A percentile compares a stretch with the other conserved stretches of the same genome.
These are phyloP conservation scores for Tricholoma saponaceum DNA, from an alignment of 768 basidiomycete genomes.

Conservation along the genomic window DNA sequence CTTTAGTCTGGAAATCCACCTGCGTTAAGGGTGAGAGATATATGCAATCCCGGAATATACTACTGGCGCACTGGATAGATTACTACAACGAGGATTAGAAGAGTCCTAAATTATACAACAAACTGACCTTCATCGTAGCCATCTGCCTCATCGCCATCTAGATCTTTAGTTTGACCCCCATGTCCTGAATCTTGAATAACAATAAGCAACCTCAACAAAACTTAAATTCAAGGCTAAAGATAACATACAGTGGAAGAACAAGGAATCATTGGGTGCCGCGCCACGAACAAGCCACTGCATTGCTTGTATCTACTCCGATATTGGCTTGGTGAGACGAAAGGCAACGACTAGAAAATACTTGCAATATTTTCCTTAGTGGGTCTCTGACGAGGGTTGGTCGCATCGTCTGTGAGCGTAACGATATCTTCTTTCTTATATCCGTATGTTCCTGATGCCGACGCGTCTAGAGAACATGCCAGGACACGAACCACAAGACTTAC, in stretches of 20 bases:
- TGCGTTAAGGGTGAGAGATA: constrained; percentile 11
- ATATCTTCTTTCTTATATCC: constrained; percentile 78
- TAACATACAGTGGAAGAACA: constrained; percentile 83
- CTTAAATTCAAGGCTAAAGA: neutral
- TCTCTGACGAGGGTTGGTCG: constrained; percentile 49
- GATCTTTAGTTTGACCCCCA: constrained; percentile 85
- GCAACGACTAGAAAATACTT: constrained; percentile 15
- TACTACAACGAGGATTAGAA: constrained; percentile 34
- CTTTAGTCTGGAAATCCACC: constrained; percentile 50
- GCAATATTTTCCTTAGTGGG: constrained; percentile 86
- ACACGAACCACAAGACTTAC: constrained; percentile 35
- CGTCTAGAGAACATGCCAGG: neutral
- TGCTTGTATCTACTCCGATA: constrained; percentile 50
- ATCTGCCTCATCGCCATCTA: constrained; percentile 80
- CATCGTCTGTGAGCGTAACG: constrained; percentile 80
- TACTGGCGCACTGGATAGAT: constrained; percentile 79
- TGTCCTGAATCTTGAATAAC: constrained; percentile 75
- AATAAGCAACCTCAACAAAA: neutral
- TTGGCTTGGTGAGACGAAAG: neutral
- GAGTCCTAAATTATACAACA: neutral
- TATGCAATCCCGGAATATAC: neutral
- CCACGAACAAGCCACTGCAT: constrained; percentile 91
- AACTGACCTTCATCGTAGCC: constrained; percentile 73
- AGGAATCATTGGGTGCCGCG: constrained; percentile 77
- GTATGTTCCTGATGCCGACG: constrained; percentile 40